A percentile compares a stretch with the other conserved stretches of the same genome.
Evolutionary conservation across 192 early-diverging fungal species (phyloP).

Genomic region (Funneliformis geosporum): DNA sequence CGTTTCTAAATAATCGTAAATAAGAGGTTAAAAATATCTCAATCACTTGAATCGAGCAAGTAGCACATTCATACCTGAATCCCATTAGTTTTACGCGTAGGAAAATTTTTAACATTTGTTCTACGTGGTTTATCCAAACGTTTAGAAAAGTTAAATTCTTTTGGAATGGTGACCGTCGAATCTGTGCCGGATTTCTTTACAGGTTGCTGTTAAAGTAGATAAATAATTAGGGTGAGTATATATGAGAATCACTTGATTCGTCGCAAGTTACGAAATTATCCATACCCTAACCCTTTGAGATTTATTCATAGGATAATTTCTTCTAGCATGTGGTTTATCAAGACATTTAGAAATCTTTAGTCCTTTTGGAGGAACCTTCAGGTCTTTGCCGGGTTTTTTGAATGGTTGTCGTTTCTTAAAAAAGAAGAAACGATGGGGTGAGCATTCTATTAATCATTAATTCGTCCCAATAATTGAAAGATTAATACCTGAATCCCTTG

Average conservation of each 20-base stretch:
- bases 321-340: not conserved
- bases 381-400: not conserved
- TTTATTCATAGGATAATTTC: not conserved
- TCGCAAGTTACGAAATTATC: not conserved
- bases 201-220: too few species aligned
- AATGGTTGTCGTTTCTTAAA: slow-evolving; percentile 5
- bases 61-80: not conserved
- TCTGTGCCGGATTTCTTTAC: not conserved
- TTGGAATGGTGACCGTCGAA: not conserved
- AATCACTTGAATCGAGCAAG: not conserved
- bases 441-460: not conserved
- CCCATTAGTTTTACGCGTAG: not conserved
- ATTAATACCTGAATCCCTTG: not conserved
- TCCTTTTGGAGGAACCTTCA: not conserved
- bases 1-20: not conserved
- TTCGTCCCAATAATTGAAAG: not conserved
- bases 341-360: not conserved
- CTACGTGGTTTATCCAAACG: not conserved
- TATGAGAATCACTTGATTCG: too few species aligned
- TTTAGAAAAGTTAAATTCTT: not conserved
- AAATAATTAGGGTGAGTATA: too few species aligned
- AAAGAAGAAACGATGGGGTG: not conserved
- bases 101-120: not conserved
- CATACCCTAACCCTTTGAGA: not conserved
- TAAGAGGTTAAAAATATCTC: not conserved